Evolutionary conservation across 345 rosid species (phyloP).

Genomic region (Melastoma malabathricum): DNA sequence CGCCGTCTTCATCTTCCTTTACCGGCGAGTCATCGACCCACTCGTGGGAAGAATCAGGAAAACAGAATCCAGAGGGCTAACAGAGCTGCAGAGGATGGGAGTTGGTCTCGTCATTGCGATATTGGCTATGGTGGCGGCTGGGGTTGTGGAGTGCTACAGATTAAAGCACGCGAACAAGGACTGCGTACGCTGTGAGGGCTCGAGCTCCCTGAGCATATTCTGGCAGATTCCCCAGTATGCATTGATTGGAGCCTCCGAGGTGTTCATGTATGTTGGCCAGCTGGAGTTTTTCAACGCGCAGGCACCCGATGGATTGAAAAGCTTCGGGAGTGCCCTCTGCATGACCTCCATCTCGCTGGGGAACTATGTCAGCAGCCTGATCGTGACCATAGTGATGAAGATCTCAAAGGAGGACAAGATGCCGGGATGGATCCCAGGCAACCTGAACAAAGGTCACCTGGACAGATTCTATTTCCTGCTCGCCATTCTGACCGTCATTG

Average conservation of each 20-base stretch:
- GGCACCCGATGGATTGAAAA: slow-evolving; percentile 87
- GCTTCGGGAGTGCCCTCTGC: slow-evolving; percentile 91
- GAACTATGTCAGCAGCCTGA: slow-evolving; percentile 93
- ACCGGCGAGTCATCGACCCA: slow-evolving; percentile 75
- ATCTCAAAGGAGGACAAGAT: slow-evolving; percentile 72
- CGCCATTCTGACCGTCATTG: slow-evolving; percentile 55
- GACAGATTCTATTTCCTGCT: slow-evolving; percentile 90
- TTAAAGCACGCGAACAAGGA: slow-evolving; percentile 49
- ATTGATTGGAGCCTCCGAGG: slow-evolving; percentile 93
- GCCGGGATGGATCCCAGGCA: slow-evolving; percentile 98
- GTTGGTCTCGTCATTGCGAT: slow-evolving; percentile 85
- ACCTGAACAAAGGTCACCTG: slow-evolving; percentile 89
- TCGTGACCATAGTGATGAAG: slow-evolving; percentile 88
- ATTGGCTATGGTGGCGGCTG: slow-evolving; percentile 82
- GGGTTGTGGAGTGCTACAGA: slow-evolving; percentile 73
- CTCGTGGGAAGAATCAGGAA: slow-evolving; percentile 33
- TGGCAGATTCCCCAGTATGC: slow-evolving; percentile 98
- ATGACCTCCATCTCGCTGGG: slow-evolving; percentile 96
- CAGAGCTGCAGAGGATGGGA: slow-evolving; percentile 96
- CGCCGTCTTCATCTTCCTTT: slow-evolving; percentile 74
- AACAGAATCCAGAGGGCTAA: slow-evolving; percentile 45
- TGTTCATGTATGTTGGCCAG: slow-evolving; percentile 96
- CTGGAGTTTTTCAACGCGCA: slow-evolving; percentile 96
- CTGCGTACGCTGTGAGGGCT: slow-evolving; percentile 65
- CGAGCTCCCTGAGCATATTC: slow-evolving; percentile 95